Evolutionary conservation across 495 filamentous ascomycete genomes (phyloP).

Genomic region (Penicillium coprophilum): DNA sequence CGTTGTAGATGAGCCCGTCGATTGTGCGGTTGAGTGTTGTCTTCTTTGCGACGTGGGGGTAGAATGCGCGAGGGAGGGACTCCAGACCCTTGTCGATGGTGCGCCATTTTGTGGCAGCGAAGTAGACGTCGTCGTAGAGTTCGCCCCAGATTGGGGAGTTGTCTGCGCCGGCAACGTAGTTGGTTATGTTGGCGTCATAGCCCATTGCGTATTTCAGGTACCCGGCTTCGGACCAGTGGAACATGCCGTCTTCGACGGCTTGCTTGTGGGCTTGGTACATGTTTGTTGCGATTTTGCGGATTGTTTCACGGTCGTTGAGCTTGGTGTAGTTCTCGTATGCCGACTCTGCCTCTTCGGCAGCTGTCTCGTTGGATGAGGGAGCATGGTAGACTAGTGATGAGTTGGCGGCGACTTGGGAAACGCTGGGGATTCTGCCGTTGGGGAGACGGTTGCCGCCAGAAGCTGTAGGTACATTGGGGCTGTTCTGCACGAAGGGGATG

Average conservation of each 20-base stretch:
- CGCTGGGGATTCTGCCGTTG: constrained; percentile 45
- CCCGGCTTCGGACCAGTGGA: constrained; percentile 60
- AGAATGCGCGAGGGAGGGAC: constrained; percentile 60
- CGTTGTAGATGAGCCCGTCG: constrained; percentile 43
- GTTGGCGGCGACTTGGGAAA: constrained; percentile 35
- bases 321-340: constrained; percentile 29
- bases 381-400: constrained; percentile 31
- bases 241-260: constrained; percentile 32
- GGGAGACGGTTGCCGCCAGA: constrained; percentile 53
- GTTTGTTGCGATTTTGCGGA: constrained; percentile 53
- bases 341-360: constrained; percentile 36
- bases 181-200: constrained; percentile 54
- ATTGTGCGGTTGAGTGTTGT: constrained; percentile 56
- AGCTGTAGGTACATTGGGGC: constrained; percentile 51
- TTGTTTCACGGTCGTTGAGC: constrained; percentile 28
- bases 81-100: constrained; percentile 67
- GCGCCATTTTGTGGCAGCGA: constrained; percentile 56
- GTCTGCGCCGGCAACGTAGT: constrained; percentile 39
- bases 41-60: constrained; percentile 54
- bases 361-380: constrained; percentile 34
- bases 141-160: constrained; percentile 28
- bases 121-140: constrained; percentile 56
- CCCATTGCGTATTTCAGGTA: constrained; percentile 61
- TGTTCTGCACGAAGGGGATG: constrained; percentile 60
- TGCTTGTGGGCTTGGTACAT: constrained; percentile 62